Conservation (phyloP, 176 grass and related monocot genomes). For the Carex kokanica region DNA sequence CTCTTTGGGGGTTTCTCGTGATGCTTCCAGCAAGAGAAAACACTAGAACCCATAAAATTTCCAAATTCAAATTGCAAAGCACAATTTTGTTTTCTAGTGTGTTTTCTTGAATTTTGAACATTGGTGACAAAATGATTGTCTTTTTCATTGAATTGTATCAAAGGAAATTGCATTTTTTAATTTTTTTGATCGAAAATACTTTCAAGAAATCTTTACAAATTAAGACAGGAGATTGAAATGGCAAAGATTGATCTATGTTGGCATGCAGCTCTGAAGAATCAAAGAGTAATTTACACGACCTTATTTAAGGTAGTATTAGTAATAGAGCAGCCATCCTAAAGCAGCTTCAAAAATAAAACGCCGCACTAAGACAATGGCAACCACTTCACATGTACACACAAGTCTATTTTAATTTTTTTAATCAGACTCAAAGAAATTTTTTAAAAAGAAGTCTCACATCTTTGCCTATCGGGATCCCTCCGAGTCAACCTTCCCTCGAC, state of each 20-base stretch:
- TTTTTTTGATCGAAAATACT: neutral
- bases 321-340: slow-evolving; percentile 24
- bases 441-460: neutral
- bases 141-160: neutral
- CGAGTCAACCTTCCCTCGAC: slow-evolving; percentile 47
- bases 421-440: neutral
- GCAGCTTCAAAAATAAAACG: slow-evolving; percentile 27
- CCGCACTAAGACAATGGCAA: slow-evolving; percentile 19
- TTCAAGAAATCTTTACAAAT: neutral
- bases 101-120: neutral
- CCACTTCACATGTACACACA: neutral
- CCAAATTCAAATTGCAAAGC: neutral
- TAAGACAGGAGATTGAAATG: neutral
- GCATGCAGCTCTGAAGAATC: neutral
- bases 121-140: neutral
- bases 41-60: neutral
- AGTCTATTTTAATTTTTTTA: slow-evolving; percentile 7
- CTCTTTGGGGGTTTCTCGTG: slow-evolving; percentile 18
- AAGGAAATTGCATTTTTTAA: neutral
- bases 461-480: slow-evolving; percentile 51
- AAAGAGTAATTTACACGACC: slow-evolving; percentile 11
- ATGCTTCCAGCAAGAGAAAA: slow-evolving; percentile 14
- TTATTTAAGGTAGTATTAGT: slow-evolving; percentile 16
- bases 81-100: neutral
- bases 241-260: neutral